Evolutionary conservation across 2,329 filamentous ascomycete species (phyloP).

Genomic region (Colletotrichum spaethianum): DNA sequence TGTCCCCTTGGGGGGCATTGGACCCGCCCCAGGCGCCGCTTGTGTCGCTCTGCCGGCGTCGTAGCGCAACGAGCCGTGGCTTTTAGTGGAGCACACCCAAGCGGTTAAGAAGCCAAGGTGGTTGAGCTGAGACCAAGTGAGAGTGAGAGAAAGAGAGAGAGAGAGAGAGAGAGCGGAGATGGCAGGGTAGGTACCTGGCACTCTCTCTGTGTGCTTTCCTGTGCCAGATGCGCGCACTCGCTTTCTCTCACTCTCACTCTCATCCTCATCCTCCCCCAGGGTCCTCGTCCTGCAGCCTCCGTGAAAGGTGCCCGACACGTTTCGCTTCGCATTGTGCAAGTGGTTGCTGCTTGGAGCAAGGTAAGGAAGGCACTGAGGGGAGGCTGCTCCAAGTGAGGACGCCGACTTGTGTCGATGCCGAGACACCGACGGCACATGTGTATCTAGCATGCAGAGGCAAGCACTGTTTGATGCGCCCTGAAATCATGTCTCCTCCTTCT

Average conservation of each 20-base stretch:
- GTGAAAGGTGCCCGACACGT: background rate
- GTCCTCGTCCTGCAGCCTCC: background rate
- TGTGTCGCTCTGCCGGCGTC: conserved; percentile 37
- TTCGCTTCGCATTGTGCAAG: background rate
- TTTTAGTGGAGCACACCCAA: background rate
- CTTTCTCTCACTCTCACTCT: background rate
- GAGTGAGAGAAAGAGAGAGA: background rate
- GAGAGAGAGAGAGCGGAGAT: background rate
- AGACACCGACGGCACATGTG: background rate
- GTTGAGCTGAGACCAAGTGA: conserved; percentile 2
- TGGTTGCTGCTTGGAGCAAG: background rate
- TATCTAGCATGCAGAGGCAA: background rate
- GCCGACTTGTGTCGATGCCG: background rate
- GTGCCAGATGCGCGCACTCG: background rate
- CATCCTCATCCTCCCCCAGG: too few relatives aligned
- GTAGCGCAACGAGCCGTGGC: conserved; percentile 11
- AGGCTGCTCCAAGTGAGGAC: background rate
- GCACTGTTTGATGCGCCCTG: background rate
- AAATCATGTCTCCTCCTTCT: background rate
- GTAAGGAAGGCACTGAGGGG: too few relatives aligned
- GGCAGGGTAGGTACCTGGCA: background rate
- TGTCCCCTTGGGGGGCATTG: too few relatives aligned
- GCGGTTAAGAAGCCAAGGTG: conserved; percentile 2
- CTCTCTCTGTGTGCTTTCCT: background rate
- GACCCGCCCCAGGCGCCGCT: conserved; percentile 24